phyloP scores from a whole-genome alignment of 768 basidiomycete species.

The Rickenella mellea region DNA sequence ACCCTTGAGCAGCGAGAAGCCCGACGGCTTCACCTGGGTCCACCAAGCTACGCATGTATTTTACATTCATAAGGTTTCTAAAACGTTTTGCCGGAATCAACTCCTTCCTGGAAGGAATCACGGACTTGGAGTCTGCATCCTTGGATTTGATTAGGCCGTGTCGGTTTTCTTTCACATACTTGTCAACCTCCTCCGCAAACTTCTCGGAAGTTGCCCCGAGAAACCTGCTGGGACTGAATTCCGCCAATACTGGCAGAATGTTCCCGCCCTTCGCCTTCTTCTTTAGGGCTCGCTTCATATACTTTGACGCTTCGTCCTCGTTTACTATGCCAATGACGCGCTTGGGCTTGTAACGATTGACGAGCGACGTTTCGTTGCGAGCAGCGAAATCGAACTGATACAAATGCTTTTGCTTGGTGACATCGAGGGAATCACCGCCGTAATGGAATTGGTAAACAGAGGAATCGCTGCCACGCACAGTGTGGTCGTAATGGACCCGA shows the following conservation, averaged over 20 bases:
- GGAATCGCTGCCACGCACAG: constrained; percentile 90
- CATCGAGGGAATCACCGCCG: constrained; percentile 93
- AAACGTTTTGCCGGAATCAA: constrained; percentile 51
- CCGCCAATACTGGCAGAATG: constrained; percentile 63
- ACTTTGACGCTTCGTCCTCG: constrained; percentile 50
- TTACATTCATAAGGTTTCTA: constrained; percentile 76
- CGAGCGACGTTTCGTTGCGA: constrained; percentile 72
- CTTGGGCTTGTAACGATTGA: constrained; percentile 59
- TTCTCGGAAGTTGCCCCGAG: constrained; percentile 89
- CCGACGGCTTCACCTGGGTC: constrained; percentile 99
- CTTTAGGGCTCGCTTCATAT: constrained; percentile 91
- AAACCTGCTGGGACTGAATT: constrained; percentile 69
- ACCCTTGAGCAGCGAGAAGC: constrained; percentile 94
- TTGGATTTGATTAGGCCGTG: constrained; percentile 36
- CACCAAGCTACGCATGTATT: constrained; percentile 88
- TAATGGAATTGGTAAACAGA: constrained; percentile 95
- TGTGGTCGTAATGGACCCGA: constrained; percentile 95
- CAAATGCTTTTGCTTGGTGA: constrained; percentile 94
- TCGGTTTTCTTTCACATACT: constrained; percentile 74
- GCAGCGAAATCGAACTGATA: constrained; percentile 90
- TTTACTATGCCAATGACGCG: constrained; percentile 51
- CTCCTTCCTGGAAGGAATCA: constrained; percentile 26
- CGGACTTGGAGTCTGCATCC: constrained; percentile 4
- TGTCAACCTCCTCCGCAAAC: constrained; percentile 72
- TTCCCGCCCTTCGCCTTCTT: constrained; percentile 48